Percentiles rank a stretch among this genome's conserved stretches.
phyloP scores from a whole-genome alignment of 1,139 yeast genomes.

The Debaryomyces psychrophilus region DNA sequence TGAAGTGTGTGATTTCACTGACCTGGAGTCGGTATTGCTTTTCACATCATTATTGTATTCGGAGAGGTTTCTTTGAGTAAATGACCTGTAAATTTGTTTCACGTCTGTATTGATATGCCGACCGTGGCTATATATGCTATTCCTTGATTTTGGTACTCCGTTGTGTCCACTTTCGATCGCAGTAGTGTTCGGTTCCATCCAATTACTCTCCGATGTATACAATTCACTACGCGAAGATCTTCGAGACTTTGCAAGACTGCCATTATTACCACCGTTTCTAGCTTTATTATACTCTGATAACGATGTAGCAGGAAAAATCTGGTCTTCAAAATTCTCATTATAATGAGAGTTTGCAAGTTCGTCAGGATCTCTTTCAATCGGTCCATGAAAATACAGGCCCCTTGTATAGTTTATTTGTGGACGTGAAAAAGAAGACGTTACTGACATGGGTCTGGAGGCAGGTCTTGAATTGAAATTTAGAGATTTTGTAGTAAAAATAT shows the following conservation, averaged over 20 bases:
- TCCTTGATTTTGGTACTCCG: constrained; percentile 26
- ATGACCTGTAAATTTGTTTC: constrained; percentile 39
- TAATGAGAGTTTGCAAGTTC: constrained; percentile 13
- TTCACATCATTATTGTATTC: constrained; percentile 10
- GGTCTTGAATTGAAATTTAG: constrained; percentile 30
- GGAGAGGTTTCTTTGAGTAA: constrained; percentile 37
- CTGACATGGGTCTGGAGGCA: constrained; percentile 32
- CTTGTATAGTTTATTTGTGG: constrained; percentile 14
- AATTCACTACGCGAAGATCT: constrained; percentile 48
- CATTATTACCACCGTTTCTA: constrained; percentile 22
- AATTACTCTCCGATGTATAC: constrained; percentile 43
- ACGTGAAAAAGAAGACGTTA: constrained; percentile 28
- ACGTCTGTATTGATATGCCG: constrained; percentile 23
- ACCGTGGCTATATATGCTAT: constrained; percentile 15
- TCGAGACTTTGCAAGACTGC: constrained; percentile 25
- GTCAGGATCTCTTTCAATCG: constrained; percentile 3
- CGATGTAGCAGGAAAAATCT: constrained; percentile 41
- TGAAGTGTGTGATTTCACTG: constrained; percentile 17
- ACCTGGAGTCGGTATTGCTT: constrained; percentile 13
- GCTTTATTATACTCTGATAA: constrained; percentile 39
- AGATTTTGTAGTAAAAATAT: constrained; percentile 35
- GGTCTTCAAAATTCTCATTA: constrained; percentile 17
- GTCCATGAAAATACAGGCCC: constrained; percentile 8
- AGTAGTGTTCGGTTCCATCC: constrained; percentile 45
- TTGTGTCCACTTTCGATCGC: constrained; percentile 9